These are phyloP conservation scores for Collybiopsis confluens DNA, from an alignment of 768 basidiomycete genomes.

Conservation along the genomic window DNA sequence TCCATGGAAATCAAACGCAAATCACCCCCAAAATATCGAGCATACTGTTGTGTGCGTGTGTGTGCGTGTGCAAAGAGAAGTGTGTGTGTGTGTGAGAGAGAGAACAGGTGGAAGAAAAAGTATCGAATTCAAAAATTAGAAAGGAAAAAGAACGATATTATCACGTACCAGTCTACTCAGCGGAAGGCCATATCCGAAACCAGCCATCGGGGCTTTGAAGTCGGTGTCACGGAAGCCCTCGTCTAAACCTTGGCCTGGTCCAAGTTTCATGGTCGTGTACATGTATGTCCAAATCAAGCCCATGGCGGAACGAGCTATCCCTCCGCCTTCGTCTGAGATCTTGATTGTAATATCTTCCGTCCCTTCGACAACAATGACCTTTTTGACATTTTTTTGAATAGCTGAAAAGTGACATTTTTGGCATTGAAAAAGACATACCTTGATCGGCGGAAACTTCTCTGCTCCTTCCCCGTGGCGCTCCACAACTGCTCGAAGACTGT, in stretches of 20 bases:
- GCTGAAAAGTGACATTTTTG: background rate
- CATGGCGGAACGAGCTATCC: slow-evolving; percentile 87
- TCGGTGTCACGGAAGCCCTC: slow-evolving; percentile 81
- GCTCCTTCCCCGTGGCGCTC: slow-evolving; percentile 81
- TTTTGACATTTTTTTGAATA: background rate
- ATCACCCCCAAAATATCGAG: slow-evolving; percentile 93
- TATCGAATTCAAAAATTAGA: background rate
- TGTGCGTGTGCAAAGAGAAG: background rate
- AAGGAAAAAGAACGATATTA: too few relatives aligned
- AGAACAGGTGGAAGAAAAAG: background rate
- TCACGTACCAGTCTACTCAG: slow-evolving; percentile 81
- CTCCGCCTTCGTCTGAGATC: slow-evolving; percentile 96
- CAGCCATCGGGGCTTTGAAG: slow-evolving; percentile 98
- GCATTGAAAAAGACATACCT: slow-evolving; percentile 22
- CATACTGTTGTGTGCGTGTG: slow-evolving; percentile 52
- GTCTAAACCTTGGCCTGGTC: slow-evolving; percentile 62
- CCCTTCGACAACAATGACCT: slow-evolving; percentile 91
- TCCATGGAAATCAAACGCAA: slow-evolving; percentile 96
- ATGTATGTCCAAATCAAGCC: slow-evolving; percentile 95
- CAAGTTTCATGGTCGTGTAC: slow-evolving; percentile 82
- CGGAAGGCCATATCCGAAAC: slow-evolving; percentile 92
- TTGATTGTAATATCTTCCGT: slow-evolving; percentile 99
- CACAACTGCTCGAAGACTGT: slow-evolving; percentile 94
- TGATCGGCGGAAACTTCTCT: slow-evolving; percentile 81
- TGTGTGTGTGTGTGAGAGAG: too few relatives aligned